Conservation (phyloP, 1,284 basidiomycete genomes). For the Spongispora temasekensis region DNA sequence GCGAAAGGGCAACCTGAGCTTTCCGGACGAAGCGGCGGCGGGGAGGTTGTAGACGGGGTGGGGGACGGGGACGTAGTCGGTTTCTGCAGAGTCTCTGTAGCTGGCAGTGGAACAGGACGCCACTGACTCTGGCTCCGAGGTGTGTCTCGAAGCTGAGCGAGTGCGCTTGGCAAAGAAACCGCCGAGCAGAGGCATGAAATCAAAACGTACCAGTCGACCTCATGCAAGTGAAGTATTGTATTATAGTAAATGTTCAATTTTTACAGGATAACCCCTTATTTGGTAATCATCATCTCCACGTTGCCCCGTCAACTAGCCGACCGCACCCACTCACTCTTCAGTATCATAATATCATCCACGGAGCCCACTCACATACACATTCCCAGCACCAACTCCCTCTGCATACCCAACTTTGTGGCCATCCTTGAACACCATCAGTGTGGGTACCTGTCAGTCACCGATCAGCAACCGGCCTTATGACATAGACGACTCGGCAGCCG, state of each 20-base stretch:
- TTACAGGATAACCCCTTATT: no score
- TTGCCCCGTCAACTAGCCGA: no score
- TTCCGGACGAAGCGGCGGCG: conserved; percentile 36
- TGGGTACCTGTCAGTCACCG: conserved; percentile 22
- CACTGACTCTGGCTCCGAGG: conserved; percentile 40
- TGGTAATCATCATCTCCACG: no score
- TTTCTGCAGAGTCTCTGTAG: conserved; percentile 37
- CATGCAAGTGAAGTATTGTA: no score
- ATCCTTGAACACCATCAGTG: conserved; percentile 34
- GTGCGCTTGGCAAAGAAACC: conserved; percentile 30
- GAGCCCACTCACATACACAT: conserved; percentile 27
- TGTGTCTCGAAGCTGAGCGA: not conserved
- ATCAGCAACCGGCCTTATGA: not conserved
- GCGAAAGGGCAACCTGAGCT: conserved; percentile 42
- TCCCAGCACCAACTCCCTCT: conserved; percentile 29
- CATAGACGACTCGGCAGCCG: not conserved
- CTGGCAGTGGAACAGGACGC: conserved; percentile 22
- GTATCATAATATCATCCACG: no score
- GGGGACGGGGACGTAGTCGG: conserved; percentile 41
- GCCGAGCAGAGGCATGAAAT: conserved; percentile 31
- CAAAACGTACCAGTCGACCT: not conserved
- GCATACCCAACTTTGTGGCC: conserved; percentile 26
- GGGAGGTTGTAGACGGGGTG: conserved; percentile 32
- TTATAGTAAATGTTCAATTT: no score
- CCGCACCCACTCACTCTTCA: no score